Base-by-base conservation (phyloP, 371 early-diverging fungal genomes). In the Mucor plumbeus region DNA sequence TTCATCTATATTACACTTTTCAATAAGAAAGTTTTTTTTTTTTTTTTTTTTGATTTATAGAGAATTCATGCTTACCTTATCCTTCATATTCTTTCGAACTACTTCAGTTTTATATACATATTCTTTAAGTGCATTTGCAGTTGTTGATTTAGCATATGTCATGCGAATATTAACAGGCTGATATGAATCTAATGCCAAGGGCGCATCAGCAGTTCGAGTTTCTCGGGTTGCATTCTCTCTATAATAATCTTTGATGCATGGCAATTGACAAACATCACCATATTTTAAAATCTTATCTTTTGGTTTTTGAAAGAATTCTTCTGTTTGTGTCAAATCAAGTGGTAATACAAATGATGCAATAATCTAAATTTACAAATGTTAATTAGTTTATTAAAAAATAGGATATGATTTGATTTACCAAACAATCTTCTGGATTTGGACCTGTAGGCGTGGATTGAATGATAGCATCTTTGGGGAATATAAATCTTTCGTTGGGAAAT, bases 381-480 rank as follows among this genome's bases (percentile, higher is more conserved):
- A 50, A 26, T 61, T 35, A 31, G 13, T 34, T 0, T 34, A 3
- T 21, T 26, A 7, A 5, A 21, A 8, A 0, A 9, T 10, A 11
- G 8, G 3, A 26, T 8, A 4, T 5, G 8, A 7, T 5, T 26
- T 4, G 11, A 53, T 14, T 53, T 31, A 53, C 53, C 21, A 53
- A 26, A 31, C 53, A 53, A 53, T 53, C 53, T 21, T 53, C 53
- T 53, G 53, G 53, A 53, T 53, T 53, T 53, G 53, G 53, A 5
- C 36, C 59, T 36, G 59, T 36, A 17, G 43, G 33, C 38, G 59
- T 58, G n/a, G 50, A 17, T 19, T 65, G 50, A 14, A 81, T 33
- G 7, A 84, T 74, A 1, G 70, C 64, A 0, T 78, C 69, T 54
- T 80, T 80, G 1, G 84, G 84, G 54, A 84, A 77, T 14, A 80